Conservation (phyloP, 2,329 filamentous ascomycete species). For the Acrocalymma vagum region DNA sequence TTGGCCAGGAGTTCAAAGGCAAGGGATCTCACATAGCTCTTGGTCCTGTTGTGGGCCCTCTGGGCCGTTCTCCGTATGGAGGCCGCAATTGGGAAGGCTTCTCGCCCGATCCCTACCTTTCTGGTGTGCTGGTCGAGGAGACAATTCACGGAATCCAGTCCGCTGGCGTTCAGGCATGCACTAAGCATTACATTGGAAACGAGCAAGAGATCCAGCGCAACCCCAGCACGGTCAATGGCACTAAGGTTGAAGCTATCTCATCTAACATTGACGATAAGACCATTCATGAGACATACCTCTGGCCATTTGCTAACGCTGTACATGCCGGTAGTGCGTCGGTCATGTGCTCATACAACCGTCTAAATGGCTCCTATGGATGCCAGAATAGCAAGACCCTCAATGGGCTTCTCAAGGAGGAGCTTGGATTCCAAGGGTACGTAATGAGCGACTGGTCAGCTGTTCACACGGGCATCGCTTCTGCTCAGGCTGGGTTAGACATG, state of each 20-base stretch:
- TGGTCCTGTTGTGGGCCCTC: conserved; percentile 59
- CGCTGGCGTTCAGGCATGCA: conserved; percentile 50
- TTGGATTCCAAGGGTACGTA: conserved; percentile 57
- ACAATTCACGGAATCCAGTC: conserved; percentile 50
- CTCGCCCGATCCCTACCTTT: conserved; percentile 52
- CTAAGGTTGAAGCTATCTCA: conserved; percentile 63
- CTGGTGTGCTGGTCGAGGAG: conserved; percentile 47
- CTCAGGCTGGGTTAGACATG: conserved; percentile 60
- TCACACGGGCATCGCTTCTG: conserved; percentile 52
- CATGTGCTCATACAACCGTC: conserved; percentile 64
- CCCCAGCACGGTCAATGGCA: conserved; percentile 42
- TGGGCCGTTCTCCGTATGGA: conserved; percentile 48
- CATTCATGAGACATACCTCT: conserved; percentile 71
- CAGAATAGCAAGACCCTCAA: conserved; percentile 54
- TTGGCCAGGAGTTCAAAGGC: conserved; percentile 41
- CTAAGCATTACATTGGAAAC: conserved; percentile 66
- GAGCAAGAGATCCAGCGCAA: conserved; percentile 64
- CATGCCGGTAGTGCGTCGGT: conserved; percentile 64
- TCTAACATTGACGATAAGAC: conserved; percentile 70
- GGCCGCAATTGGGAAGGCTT: conserved; percentile 58
- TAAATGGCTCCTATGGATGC: conserved; percentile 43
- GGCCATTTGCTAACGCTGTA: conserved; percentile 71
- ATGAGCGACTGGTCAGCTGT: conserved; percentile 56
- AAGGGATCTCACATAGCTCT: conserved; percentile 53
- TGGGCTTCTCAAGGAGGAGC: conserved; percentile 59